Evolutionary conservation across 1,284 basidiomycete species (phyloP), one percentile per base, ranked within the genome.

Genomic region (Rhodotorula glutinis): DNA sequence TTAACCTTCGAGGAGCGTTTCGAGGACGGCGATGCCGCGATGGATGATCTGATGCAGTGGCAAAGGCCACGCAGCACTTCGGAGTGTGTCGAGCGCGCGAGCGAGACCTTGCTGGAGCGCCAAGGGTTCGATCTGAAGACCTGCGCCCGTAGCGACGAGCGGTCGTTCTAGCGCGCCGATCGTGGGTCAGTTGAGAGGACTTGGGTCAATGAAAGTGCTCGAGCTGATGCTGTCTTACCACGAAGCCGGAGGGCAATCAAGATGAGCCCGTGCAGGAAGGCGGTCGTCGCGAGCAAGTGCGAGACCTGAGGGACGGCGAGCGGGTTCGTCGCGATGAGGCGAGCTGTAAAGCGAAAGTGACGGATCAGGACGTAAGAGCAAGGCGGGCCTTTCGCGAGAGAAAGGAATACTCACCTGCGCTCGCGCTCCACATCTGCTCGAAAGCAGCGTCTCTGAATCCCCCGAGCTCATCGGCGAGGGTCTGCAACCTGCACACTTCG

Each of bases 11-110:
- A 51, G 33, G 27, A 59, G 46, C 25, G 46, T 21, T n/a, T 51
- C 33, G 33, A 62, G 46, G 23, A 51, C 38, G 38, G 55, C 17
- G 40, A 62, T 43, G 25, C 54, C 54, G 25, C 61, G 53, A 17
- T 51, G 30, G n/a, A 62, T 7, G 19, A 47, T 57, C 27, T 38
- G 40, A 29, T 57, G 54, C 0, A 57, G 46, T 2, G 30, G 46
- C 2, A 62, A 2, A 3, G 54, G 61, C 54, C 53, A 62, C 21
- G 61, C 3, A 5, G 54, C 13, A 7, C 33, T 52, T 23, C 38
- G 47, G 25, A 62, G 61, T 19, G 25, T 11, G 46, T 46, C n/a
- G 25, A 56, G 27, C n/a, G 49, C n/a, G 33, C n/a, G 7, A 54
- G 23, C 21, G 21, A 56, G 21, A 13, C 27, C 38, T n/a, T 29